A percentile compares a stretch with the other conserved stretches of the same genome.
phyloP scores from a whole-genome alignment of 495 filamentous ascomycete species.

The Hypoxylon trugodes region DNA sequence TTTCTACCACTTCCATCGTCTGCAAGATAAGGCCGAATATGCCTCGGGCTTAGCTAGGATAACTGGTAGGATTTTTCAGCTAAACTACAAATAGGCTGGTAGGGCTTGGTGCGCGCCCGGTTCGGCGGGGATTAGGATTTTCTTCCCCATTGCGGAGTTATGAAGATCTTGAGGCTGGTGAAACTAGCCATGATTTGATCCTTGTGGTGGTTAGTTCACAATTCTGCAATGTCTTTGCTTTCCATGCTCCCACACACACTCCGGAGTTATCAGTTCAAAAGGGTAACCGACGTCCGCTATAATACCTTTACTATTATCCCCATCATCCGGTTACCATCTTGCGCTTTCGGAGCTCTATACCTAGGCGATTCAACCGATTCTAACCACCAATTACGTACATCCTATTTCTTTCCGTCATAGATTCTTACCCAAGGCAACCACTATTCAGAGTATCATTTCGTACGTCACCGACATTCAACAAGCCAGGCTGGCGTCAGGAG shows the following conservation, averaged over 20 bases:
- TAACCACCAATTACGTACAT: too few species aligned
- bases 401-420: neutral
- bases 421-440: constrained; percentile 1
- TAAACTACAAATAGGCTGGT: constrained; percentile 20
- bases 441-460: neutral
- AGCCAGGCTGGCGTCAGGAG: neutral
- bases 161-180: constrained; percentile 33
- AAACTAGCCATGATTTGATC: constrained; percentile 19
- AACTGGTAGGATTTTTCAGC: constrained; percentile 20
- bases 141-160: constrained; percentile 29
- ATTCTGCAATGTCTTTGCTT: neutral
- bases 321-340: neutral
- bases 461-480: neutral
- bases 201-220: neutral
- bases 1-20: neutral
- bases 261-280: constrained; percentile 3
- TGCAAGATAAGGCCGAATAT: neutral
- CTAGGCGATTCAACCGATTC: too few species aligned
- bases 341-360: too few species aligned
- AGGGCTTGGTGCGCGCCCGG: constrained; percentile 15
- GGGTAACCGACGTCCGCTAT: neutral
- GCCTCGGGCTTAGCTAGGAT: neutral
- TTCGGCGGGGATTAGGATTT: neutral
- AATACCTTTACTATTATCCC: constrained; percentile 12
- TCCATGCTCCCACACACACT: neutral